A percentile compares a stretch with the other conserved stretches of the same genome.
phyloP scores from a whole-genome alignment of 2,329 filamentous ascomycete species.

The Diplodia intermedia region DNA sequence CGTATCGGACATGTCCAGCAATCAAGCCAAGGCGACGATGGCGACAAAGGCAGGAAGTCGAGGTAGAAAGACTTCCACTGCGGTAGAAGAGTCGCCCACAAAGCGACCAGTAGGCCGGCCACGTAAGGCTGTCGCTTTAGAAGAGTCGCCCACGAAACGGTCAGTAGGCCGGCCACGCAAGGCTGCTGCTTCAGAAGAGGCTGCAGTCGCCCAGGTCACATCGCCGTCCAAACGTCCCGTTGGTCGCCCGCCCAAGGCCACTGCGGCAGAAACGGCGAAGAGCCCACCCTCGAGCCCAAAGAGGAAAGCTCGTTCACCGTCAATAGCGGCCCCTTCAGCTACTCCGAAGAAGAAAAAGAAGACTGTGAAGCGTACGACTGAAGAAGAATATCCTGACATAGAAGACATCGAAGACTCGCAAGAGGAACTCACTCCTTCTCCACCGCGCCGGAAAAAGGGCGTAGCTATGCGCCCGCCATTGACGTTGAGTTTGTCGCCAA shows the following conservation, averaged over 20 bases:
- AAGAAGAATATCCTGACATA: slow-evolving; percentile 41
- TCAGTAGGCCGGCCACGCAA: not conserved
- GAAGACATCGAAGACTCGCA: slow-evolving; percentile 52
- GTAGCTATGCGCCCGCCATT: slow-evolving; percentile 33
- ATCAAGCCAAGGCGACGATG: not conserved
- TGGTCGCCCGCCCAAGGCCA: slow-evolving; percentile 10
- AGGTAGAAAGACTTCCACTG: not conserved
- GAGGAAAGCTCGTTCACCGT: not conserved
- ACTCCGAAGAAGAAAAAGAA: slow-evolving; percentile 1
- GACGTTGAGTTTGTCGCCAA: slow-evolving; percentile 32
- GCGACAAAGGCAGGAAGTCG: not conserved
- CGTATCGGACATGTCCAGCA: not conserved
- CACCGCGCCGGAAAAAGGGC: slow-evolving; percentile 40
- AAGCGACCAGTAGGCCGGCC: not conserved
- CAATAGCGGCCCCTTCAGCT: not conserved
- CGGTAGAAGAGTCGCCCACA: not conserved
- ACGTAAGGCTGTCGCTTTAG: not conserved
- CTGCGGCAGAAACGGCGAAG: not conserved
- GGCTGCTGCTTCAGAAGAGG: not conserved
- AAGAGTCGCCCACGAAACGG: not conserved
- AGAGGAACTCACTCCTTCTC: slow-evolving; percentile 44
- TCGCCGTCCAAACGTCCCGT: not conserved
- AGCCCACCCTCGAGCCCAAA: not conserved
- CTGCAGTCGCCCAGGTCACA: not conserved
- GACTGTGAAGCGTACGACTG: not conserved